Conservation (phyloP, 805 yeast species). For the Metschnikowia borealis region DNA sequence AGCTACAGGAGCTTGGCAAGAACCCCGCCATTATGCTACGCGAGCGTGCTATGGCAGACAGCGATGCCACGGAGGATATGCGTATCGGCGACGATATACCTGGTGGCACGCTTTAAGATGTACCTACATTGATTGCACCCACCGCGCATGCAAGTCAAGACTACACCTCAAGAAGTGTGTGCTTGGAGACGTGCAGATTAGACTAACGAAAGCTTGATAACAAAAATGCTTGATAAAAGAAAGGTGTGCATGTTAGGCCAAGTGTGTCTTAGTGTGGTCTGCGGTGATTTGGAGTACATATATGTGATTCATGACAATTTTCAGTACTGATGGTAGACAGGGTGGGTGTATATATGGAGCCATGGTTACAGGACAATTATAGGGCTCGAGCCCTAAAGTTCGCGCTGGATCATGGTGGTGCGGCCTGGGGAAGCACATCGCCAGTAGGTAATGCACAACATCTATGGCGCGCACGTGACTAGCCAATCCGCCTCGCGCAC, state of each 20-base stretch:
- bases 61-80: constrained; percentile 30
- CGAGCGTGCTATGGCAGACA: constrained; percentile 51
- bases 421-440: background rate
- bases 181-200: too few relatives aligned
- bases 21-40: constrained; percentile 92
- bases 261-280: too few relatives aligned
- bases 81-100: constrained; percentile 43
- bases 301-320: background rate
- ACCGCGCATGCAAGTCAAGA: background rate
- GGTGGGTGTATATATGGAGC: background rate
- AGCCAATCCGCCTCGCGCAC: constrained; percentile 9
- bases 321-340: background rate
- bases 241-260: too few relatives aligned
- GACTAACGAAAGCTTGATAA: too few relatives aligned
- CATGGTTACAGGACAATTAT: background rate
- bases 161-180: background rate
- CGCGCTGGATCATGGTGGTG: background rate
- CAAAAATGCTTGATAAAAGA: too few relatives aligned
- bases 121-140: background rate
- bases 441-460: background rate
- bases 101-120: constrained; percentile 35
- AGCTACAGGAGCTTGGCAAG: constrained; percentile 76
- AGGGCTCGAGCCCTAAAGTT: constrained; percentile 21
- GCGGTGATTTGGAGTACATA: too few relatives aligned
- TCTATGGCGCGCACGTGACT: constrained; percentile 14